A percentile compares a stretch with the other conserved stretches of the same genome.
phyloP scores from a whole-genome alignment of 2,329 filamentous ascomycete genomes.

The Neonectria sp. region DNA sequence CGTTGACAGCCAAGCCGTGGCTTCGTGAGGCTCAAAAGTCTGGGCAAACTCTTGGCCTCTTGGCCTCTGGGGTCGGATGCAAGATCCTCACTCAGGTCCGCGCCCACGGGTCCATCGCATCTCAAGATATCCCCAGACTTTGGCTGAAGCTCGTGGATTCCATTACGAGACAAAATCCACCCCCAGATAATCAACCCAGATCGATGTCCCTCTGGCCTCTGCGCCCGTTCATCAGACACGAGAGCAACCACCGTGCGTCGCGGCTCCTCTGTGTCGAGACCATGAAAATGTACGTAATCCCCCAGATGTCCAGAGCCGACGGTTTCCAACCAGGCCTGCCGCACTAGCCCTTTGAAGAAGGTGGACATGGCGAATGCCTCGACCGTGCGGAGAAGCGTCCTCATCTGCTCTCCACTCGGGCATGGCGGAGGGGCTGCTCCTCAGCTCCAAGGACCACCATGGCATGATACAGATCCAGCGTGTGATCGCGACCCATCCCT shows the following conservation, averaged over 20 bases:
- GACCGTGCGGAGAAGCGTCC: slow-evolving; percentile 22
- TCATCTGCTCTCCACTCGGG: slow-evolving; percentile 16
- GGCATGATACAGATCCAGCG: slow-evolving; percentile 16
- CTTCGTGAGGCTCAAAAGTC: slow-evolving; percentile 29
- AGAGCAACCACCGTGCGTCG: slow-evolving; percentile 5
- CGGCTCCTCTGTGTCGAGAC: background rate
- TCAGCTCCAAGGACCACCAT: slow-evolving; percentile 6
- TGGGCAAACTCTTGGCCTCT: slow-evolving; percentile 12
- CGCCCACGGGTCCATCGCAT: slow-evolving; percentile 24
- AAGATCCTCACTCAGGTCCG: slow-evolving; percentile 17
- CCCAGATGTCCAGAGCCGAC: slow-evolving; percentile 2
- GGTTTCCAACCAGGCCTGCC: slow-evolving; percentile 14
- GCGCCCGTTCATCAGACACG: slow-evolving; percentile 5
- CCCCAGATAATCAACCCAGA: slow-evolving; percentile 25
- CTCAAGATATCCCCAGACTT: slow-evolving; percentile 32
- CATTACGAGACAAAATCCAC: slow-evolving; percentile 34
- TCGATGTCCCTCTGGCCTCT: slow-evolving; percentile 1
- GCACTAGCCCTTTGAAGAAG: slow-evolving; percentile 25
- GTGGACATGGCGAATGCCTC: slow-evolving; percentile 16
- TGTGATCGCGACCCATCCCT: slow-evolving; percentile 27
- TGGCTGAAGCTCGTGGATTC: slow-evolving; percentile 17
- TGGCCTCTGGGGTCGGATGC: slow-evolving; percentile 22
- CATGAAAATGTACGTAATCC: slow-evolving; percentile 7
- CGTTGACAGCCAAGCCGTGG: slow-evolving; percentile 21
- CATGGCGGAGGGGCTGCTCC: background rate